Conservation (phyloP, 2,329 filamentous ascomycete species). For the Allantophomopsis lycopodina region DNA sequence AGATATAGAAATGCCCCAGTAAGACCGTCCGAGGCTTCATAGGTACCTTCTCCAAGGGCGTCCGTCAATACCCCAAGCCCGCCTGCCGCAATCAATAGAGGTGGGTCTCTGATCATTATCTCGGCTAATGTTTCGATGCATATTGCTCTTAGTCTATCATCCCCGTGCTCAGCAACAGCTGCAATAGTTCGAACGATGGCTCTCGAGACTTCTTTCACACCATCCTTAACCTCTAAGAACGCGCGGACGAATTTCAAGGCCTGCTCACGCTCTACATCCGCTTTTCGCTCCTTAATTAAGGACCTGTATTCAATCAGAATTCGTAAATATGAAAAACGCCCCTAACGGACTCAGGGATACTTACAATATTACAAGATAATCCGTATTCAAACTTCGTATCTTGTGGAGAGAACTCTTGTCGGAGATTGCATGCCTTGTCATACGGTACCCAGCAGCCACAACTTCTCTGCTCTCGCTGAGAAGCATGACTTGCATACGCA, state of each 20-base stretch:
- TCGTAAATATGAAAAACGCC: neutral
- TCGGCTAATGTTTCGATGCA: conserved; percentile 89
- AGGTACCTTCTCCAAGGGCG: conserved; percentile 77
- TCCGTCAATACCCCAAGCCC: conserved; percentile 84
- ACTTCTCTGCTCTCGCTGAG: conserved; percentile 93
- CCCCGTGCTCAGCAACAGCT: conserved; percentile 69
- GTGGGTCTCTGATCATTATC: conserved; percentile 75
- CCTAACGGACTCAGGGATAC: conserved; percentile 8
- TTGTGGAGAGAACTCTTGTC: conserved; percentile 80
- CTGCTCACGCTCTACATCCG: conserved; percentile 94
- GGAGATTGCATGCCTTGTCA: conserved; percentile 88
- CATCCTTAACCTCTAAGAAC: conserved; percentile 91
- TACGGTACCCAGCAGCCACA: conserved; percentile 83
- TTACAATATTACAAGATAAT: conserved; percentile 73
- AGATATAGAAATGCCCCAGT: conserved; percentile 81
- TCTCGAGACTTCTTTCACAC: conserved; percentile 74
- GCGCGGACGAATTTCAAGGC: conserved; percentile 91
- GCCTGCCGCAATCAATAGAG: conserved; percentile 67
- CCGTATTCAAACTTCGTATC: conserved; percentile 78
- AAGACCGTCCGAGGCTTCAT: conserved; percentile 84
- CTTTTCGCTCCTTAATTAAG: conserved; percentile 87
- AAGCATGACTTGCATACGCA: conserved; percentile 90
- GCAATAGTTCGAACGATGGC: conserved; percentile 82
- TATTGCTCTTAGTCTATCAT: conserved; percentile 66
- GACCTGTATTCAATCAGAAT: conserved; percentile 34